These are phyloP conservation scores for Hyaloperonospora brassicae DNA, from an alignment of 352 stramenopile genomes.

Conservation along the genomic window DNA sequence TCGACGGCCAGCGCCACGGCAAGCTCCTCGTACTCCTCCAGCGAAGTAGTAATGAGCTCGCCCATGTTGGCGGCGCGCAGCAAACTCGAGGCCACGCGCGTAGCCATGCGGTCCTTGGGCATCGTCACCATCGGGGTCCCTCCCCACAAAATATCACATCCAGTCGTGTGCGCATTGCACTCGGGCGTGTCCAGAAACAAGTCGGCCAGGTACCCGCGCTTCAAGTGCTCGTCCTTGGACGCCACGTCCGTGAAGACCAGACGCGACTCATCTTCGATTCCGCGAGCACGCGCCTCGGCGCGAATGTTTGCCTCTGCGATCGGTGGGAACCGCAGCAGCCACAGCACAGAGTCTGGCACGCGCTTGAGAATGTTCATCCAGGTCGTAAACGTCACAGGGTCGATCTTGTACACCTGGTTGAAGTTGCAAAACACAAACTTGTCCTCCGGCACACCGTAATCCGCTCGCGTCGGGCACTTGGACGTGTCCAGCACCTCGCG, in stretches of 20 bases:
- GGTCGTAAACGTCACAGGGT: constrained; percentile 82
- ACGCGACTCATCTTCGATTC: constrained; percentile 50
- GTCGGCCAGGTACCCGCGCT: constrained; percentile 82
- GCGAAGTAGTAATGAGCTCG: constrained; percentile 65
- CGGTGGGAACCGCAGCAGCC: constrained; percentile 84
- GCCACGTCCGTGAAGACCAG: constrained; percentile 84
- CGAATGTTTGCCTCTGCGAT: constrained; percentile 82
- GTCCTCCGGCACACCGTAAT: constrained; percentile 88
- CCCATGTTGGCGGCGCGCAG: constrained; percentile 69
- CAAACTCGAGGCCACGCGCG: constrained; percentile 82
- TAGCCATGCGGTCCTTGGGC: constrained; percentile 86
- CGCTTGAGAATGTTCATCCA: constrained; percentile 92
- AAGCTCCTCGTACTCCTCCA: constrained; percentile 88
- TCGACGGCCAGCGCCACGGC: constrained; percentile 85
- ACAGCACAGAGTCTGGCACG: constrained; percentile 87
- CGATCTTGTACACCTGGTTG: constrained; percentile 94
- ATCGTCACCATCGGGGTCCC: constrained; percentile 88
- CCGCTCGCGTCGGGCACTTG: constrained; percentile 63
- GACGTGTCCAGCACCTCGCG: constrained; percentile 69
- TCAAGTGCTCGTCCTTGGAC: constrained; percentile 87
- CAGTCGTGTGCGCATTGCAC: constrained; percentile 89
- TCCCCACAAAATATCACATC: constrained; percentile 89
- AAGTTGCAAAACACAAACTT: constrained; percentile 94
- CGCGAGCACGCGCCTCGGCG: constrained; percentile 63
- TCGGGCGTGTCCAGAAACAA: constrained; percentile 89